phyloP scores from a whole-genome alignment of 345 rosid genomes.

The Crucihimalaya himalaica region DNA sequence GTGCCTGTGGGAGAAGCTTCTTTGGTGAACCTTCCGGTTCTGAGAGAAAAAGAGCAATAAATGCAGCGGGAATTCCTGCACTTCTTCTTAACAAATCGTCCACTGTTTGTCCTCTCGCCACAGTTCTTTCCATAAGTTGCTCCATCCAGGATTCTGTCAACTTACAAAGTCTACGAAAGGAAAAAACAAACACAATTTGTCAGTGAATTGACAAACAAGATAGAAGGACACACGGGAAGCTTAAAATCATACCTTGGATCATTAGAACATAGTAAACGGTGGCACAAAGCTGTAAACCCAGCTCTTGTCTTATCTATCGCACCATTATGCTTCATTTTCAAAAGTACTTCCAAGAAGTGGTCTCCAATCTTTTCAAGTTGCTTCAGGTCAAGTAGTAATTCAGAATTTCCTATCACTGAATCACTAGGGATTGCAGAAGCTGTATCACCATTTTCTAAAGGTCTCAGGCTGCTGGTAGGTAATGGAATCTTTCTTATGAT shows the following conservation, averaged over 20 bases:
- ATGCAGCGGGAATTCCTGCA: conserved; percentile 99
- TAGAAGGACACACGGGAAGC: conserved; percentile 8
- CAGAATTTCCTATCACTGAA: conserved; percentile 35
- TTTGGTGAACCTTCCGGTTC: conserved; percentile 96
- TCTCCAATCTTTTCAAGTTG: conserved; percentile 86
- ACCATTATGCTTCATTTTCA: conserved; percentile 97
- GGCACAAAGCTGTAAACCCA: conserved; percentile 96
- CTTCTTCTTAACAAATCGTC: conserved; percentile 96
- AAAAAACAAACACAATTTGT: conserved; percentile 12
- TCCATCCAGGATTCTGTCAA: conserved; percentile 95
- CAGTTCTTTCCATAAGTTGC: conserved; percentile 89
- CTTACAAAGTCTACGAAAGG: conserved; percentile 70
- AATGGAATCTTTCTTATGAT: conserved; percentile 88
- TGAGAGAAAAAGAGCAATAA: conserved; percentile 85
- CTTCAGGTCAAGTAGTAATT: conserved; percentile 66
- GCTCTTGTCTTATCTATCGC: conserved; percentile 99
- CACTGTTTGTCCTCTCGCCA: conserved; percentile 84
- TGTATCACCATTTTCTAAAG: conserved; percentile 39
- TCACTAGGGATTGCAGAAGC: conserved; percentile 42
- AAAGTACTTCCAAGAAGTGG: conserved; percentile 93
- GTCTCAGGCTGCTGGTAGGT: conserved; percentile 52
- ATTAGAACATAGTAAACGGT: conserved; percentile 91
- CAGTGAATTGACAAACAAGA: not conserved
- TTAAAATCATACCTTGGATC: conserved; percentile 62
- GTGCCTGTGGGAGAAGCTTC: conserved; percentile 86